Evolutionary conservation across 2,329 filamentous ascomycete species (phyloP), one percentile per base, ranked within the genome.

Genomic region (Penicillium expansum): DNA sequence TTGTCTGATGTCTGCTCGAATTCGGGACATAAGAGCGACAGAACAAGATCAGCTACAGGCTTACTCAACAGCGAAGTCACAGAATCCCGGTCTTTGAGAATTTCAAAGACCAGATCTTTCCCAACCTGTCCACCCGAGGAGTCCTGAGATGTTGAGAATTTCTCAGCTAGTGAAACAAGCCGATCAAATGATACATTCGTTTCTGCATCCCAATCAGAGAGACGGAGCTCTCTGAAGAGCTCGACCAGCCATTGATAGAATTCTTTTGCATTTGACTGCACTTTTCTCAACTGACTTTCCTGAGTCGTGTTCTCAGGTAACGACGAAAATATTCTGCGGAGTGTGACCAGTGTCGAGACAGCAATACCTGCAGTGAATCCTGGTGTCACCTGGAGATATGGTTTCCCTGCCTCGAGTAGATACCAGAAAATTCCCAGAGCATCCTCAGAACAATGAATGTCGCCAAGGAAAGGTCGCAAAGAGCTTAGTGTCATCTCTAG

Each of bases 381-480:
- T 0, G 91, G 86, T 0, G 82, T 80, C 32, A 83, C 79, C 4
- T 73, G 75, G 5, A 99, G 79, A 69, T 93, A 86, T 5, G 76
- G 65, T 16, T 78, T 77, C 8, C 93, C 92, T 50, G 83, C 82
- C 6, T 83, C 79, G 14, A 97, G 79, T 1, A 99, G 81, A 73
- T 96, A 97, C 71, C 91, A 89, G 58, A 90, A 86, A 33, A 99
- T 83, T 0, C 92, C 93, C 43, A 97, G 81, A 1, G 90, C 87
- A 76, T 99, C 94, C 68, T 96, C 91, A 10, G 92, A 90, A 72
- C 93, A 97, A 68, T 95, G 89, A 0, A 87, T 82, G 64, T 97
- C 88, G 1, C 88, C 87, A 6, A 97, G 79, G 63, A 92, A 95
- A 0, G 86, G 86, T 10, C 89, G 83, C 20, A 96, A 80, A 1